Conservation (phyloP, 1,284 basidiomycete species). For the Sphaerobolus stellatus region DNA sequence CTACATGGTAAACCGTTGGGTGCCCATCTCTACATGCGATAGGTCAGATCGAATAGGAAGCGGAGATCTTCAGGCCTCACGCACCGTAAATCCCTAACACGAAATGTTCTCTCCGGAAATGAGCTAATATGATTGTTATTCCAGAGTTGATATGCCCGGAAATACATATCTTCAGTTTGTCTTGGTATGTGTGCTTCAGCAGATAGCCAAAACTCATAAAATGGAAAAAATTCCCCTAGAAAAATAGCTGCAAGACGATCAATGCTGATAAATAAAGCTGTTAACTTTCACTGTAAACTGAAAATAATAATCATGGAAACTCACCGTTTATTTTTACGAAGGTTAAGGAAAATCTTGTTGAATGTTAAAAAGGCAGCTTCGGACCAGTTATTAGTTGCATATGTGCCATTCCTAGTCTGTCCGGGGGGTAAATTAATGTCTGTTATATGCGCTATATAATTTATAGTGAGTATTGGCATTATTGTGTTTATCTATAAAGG, state of each 20-base stretch:
- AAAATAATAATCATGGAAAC: neutral
- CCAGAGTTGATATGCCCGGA: neutral
- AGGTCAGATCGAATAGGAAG: too few relatives aligned
- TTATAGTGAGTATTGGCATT: too few relatives aligned
- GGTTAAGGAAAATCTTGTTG: neutral
- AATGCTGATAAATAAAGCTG: neutral
- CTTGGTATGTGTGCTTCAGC: neutral
- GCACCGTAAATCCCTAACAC: too few relatives aligned
- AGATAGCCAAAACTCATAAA: neutral
- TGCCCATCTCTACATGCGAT: too few relatives aligned
- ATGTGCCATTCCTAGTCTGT: neutral
- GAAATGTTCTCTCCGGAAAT: too few relatives aligned
- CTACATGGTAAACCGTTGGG: too few relatives aligned
- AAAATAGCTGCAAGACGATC: neutral
- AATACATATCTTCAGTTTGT: neutral
- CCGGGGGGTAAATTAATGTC: neutral
- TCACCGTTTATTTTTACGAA: neutral
- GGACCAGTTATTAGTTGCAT: neutral
- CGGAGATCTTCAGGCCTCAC: too few relatives aligned
- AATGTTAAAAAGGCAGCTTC: neutral
- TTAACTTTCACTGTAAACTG: too few relatives aligned
- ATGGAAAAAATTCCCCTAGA: neutral
- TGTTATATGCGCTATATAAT: neutral
- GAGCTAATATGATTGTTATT: neutral
- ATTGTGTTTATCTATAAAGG: too few relatives aligned